Percentiles rank a stretch among this genome's conserved stretches.
These are phyloP conservation scores for Venturia aucupariae DNA, from an alignment of 2,329 filamentous ascomycete species.

Conservation along the genomic window DNA sequence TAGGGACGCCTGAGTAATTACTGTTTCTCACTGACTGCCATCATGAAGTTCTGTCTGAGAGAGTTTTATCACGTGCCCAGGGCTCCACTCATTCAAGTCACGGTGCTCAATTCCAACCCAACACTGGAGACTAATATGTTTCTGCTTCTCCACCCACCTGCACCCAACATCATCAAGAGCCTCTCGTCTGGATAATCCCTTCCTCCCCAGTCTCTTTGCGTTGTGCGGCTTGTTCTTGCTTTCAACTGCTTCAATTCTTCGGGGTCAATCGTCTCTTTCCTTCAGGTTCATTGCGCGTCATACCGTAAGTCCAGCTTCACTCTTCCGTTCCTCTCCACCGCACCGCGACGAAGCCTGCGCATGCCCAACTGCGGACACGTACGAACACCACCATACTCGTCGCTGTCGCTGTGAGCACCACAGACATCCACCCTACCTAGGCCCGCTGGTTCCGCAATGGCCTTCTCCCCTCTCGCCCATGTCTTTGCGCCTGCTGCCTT, in stretches of 20 bases:
- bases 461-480: neutral
- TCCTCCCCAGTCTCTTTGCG: conserved; percentile 6
- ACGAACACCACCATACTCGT: neutral
- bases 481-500: conserved; percentile 3
- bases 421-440: neutral
- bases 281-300: conserved; percentile 10
- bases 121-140: conserved; percentile 1
- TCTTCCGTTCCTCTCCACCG: neutral
- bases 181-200: neutral
- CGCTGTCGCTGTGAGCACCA: neutral
- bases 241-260: conserved; percentile 5
- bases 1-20: too few relatives aligned
- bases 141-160: neutral
- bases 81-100: neutral
- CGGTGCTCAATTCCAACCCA: neutral
- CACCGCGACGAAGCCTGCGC: neutral
- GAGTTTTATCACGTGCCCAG: neutral
- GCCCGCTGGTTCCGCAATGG: neutral
- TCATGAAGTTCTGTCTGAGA: too few relatives aligned
- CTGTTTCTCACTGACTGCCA: too few relatives aligned
- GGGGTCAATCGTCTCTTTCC: conserved; percentile 1
- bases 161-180: conserved; percentile 7
- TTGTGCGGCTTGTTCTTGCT: conserved; percentile 10
- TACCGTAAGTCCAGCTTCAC: neutral
- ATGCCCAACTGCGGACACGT: neutral